Base-by-base conservation (phyloP, 2,329 filamentous ascomycete genomes). In the Aspergillus pseudonomiae region DNA sequence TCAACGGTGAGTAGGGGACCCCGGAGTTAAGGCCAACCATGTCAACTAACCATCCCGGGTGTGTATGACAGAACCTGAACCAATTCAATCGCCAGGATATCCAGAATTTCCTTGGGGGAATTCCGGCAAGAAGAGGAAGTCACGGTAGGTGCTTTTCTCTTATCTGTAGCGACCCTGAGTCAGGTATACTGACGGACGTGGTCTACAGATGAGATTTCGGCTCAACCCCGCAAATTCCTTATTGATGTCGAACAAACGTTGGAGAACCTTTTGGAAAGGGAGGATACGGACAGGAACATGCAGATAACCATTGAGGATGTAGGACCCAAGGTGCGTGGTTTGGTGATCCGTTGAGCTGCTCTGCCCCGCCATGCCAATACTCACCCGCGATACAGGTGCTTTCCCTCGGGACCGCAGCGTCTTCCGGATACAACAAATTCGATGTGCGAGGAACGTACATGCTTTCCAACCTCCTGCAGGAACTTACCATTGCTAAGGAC, bases 281-380 rank as follows among this genome's bases (percentile, higher is more conserved):
- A 99, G 78, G 95, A 99, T 74, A 96, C 94, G 34, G 94, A 99
- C 79, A 84, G 87, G 62, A 97, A 99, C 78, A 92, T 93, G 84
- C 94, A 98, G 78, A 99, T 99, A 77, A 99, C 95, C 34, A 96
- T 98, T 71, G 95, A 98, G 75, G 95, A 99, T 80, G 86, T 88
- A 67, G 95, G 95, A 0, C 94, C 95, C 57, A 99, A 98, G 85
- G 91, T 91, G 74, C 52, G 67, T 59, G 36, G 16, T 19, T 9
- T 19, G 26, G 30, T 21, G 19, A 14, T 39, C 19, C 14, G 21
- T n/a, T 14, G 7, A 19, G 10, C 16, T 14, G 24, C 52, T 26
- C 30, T 30, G 10, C 11, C 10, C 24, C 14, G 28, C 11, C 6
- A 19, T 26, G 19, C 48, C 12, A 24, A n/a, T 24, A 16, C 45